Evolutionary conservation across 345 rosid species (phyloP).

Genomic region (Gossypium turneri): DNA sequence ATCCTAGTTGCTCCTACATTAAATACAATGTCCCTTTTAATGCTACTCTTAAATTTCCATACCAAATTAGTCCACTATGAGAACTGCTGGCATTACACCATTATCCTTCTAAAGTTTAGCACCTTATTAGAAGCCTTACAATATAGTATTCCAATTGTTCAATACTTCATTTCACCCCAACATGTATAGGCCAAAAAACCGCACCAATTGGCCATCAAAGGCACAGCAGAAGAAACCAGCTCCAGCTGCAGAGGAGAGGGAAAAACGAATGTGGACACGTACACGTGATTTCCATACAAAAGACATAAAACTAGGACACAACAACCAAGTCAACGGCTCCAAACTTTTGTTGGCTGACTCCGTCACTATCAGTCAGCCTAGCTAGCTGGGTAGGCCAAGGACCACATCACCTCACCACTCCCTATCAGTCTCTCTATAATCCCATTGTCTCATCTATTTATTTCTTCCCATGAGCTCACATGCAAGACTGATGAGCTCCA

Average conservation of each 20-base stretch:
- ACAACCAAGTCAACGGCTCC: constrained; percentile 11
- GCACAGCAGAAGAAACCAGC: neutral
- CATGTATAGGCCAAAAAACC: neutral
- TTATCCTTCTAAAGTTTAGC: neutral
- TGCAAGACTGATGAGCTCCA: constrained; percentile 12
- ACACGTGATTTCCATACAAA: constrained; percentile 9
- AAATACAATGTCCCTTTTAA: neutral
- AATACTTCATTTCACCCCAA: neutral
- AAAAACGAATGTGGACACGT: neutral
- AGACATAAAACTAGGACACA: neutral
- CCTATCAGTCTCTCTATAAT: neutral
- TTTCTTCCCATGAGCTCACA: constrained; percentile 20
- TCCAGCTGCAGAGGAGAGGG: neutral
- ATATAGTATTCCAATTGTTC: neutral
- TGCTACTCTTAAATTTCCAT: neutral
- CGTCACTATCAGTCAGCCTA: neutral
- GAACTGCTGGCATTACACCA: neutral
- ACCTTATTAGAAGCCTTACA: neutral
- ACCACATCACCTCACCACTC: constrained; percentile 18
- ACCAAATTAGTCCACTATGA: neutral
- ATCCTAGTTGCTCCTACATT: neutral
- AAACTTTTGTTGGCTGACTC: neutral
- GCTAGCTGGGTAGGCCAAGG: neutral
- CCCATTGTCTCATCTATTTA: constrained; percentile 28
- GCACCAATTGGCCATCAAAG: neutral